These are phyloP conservation scores for Phaeophleospora eucalypticola DNA, from an alignment of 2,329 filamentous ascomycete species.

Conservation along the genomic window DNA sequence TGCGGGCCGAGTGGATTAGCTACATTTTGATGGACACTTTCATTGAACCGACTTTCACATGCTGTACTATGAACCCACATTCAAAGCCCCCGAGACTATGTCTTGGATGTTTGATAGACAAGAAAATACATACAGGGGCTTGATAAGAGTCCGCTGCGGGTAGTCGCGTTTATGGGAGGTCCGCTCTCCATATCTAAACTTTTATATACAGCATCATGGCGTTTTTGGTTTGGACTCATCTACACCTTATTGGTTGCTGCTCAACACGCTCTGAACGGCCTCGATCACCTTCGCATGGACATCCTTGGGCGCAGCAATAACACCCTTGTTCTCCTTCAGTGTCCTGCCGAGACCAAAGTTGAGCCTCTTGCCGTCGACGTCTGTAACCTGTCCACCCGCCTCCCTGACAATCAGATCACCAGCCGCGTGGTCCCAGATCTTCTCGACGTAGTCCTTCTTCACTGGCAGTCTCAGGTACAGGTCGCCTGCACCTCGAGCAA, in stretches of 20 bases:
- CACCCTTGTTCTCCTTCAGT: conserved; percentile 84
- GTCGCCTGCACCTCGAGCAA: conserved; percentile 89
- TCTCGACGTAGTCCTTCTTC: conserved; percentile 86
- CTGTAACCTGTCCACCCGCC: conserved; percentile 86
- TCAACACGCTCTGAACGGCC: conserved; percentile 76
- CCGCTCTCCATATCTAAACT: no score
- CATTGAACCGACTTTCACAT: no score
- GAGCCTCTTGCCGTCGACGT: conserved; percentile 76
- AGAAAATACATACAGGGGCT: no score
- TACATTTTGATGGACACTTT: no score
- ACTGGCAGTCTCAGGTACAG: conserved; percentile 88
- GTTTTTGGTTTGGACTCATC: background rate
- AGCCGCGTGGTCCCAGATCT: conserved; percentile 99
- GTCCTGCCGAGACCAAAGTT: conserved; percentile 87
- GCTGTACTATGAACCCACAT: no score
- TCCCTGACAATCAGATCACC: conserved; percentile 92
- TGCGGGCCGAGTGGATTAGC: no score
- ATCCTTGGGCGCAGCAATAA: conserved; percentile 77
- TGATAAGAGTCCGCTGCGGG: no score
- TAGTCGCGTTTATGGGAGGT: no score
- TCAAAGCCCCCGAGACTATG: no score
- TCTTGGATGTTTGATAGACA: no score
- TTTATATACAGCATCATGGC: no score
- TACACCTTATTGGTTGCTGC: conserved; percentile 36
- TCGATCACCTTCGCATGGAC: conserved; percentile 73